These are phyloP conservation scores for Rhodotorula diobovata DNA, from an alignment of 768 basidiomycete genomes.

Conservation along the genomic window DNA sequence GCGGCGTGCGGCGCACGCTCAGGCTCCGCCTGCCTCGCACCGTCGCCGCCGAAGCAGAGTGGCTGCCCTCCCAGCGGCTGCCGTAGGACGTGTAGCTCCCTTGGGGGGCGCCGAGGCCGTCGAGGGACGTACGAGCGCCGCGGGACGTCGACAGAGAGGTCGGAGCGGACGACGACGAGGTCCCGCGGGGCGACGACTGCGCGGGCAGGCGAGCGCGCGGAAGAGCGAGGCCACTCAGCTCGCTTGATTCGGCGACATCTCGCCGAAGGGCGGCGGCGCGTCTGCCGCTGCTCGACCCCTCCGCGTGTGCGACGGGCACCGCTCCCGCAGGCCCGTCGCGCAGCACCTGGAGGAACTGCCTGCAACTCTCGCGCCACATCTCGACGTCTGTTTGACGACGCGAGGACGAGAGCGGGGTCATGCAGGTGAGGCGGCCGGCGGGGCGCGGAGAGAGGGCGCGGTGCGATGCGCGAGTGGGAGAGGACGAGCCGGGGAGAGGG, in stretches of 20 bases:
- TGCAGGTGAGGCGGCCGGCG: not conserved
- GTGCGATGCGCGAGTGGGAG: not conserved
- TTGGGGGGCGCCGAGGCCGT: too few relatives aligned
- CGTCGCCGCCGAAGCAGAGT: not conserved
- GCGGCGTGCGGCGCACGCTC: not conserved
- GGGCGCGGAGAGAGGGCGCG: not conserved
- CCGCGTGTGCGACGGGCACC: too few relatives aligned
- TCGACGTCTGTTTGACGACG: too few relatives aligned
- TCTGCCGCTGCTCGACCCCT: fast-evolving
- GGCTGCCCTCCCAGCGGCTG: not conserved
- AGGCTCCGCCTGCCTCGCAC: not conserved
- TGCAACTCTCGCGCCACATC: not conserved
- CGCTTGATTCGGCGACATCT: too few relatives aligned
- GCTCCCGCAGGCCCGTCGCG: not conserved
- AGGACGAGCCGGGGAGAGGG: not conserved
- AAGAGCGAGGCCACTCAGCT: too few relatives aligned
- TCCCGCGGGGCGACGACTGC: too few relatives aligned
- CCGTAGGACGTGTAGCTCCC: not conserved
- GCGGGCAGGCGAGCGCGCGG: too few relatives aligned
- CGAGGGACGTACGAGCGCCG: too few relatives aligned
- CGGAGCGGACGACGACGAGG: too few relatives aligned
- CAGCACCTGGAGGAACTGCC: not conserved
- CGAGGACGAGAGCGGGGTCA: not conserved
- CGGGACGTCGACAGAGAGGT: not conserved
- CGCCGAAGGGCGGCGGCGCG: too few relatives aligned